phyloP scores from a whole-genome alignment of 78 protist species.

The Ministeria vibrans region DNA sequence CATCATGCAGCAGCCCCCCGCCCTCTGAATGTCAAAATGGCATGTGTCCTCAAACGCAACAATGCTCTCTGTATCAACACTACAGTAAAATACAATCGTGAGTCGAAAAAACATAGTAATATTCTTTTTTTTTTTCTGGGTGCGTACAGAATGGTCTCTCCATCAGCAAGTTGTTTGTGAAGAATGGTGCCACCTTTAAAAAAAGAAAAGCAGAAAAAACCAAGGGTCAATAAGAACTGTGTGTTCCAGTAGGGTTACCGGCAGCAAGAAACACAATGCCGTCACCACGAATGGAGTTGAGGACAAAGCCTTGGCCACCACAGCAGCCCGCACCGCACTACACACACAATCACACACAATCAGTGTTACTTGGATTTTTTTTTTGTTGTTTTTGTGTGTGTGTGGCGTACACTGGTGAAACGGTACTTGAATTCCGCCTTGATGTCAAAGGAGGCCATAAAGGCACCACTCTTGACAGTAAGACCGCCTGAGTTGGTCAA shows the following conservation, averaged over 20 bases:
- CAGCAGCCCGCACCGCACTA: background rate
- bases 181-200: too few species aligned
- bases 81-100: background rate
- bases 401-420: background rate
- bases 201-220: too few species aligned
- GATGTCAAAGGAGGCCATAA: background rate
- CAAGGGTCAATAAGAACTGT: too few species aligned
- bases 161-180: too few species aligned
- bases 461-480: background rate
- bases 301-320: slow-evolving; percentile 4
- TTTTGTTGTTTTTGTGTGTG: background rate
- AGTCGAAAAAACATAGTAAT: too few species aligned
- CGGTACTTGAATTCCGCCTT: background rate
- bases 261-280: background rate
- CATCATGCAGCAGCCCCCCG: background rate
- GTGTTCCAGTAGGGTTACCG: too few species aligned
- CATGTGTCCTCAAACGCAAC: background rate
- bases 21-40: background rate
- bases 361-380: background rate
- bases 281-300: background rate
- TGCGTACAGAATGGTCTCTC: too few species aligned
- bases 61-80: background rate
- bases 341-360: background rate
- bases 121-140: too few species aligned
- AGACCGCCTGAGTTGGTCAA: background rate